Conservation (phyloP, 75 land plant species). For the Cryptomeria japonica region DNA sequence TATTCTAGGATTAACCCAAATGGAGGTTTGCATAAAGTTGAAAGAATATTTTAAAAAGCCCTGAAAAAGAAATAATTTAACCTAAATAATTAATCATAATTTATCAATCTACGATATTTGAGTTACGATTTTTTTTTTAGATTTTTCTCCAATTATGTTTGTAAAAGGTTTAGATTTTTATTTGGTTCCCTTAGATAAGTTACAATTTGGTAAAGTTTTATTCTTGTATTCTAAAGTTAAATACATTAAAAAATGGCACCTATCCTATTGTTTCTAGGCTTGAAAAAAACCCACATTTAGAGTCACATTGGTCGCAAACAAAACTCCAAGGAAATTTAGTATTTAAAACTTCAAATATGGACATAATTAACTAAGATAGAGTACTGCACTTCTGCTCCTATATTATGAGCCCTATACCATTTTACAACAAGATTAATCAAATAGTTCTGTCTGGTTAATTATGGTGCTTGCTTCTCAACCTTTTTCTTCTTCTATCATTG, state of each 20-base stretch:
- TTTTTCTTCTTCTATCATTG: not conserved
- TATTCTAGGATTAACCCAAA: too few species aligned
- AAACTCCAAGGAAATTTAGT: not conserved
- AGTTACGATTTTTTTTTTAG: not conserved
- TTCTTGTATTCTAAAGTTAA: not conserved
- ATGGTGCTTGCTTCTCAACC: too few species aligned
- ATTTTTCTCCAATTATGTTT: too few species aligned
- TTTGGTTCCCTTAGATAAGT: not conserved
- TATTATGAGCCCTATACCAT: not conserved
- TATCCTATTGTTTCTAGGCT: not conserved
- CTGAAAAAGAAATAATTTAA: too few species aligned
- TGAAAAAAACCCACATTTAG: not conserved
- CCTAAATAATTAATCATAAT: too few species aligned
- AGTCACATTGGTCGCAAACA: not conserved
- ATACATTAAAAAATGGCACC: not conserved
- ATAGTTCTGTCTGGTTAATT: not conserved
- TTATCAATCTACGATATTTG: not conserved
- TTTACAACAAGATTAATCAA: not conserved
- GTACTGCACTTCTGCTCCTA: not conserved
- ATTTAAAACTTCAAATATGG: too few species aligned
- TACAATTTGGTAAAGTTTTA: not conserved
- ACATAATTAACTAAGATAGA: not conserved
- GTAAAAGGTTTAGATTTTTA: too few species aligned
- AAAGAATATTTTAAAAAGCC: too few species aligned
- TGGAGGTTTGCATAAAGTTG: too few species aligned